phyloP scores from a whole-genome alignment of 306 rosid genomes.

The Vigna mungo region DNA sequence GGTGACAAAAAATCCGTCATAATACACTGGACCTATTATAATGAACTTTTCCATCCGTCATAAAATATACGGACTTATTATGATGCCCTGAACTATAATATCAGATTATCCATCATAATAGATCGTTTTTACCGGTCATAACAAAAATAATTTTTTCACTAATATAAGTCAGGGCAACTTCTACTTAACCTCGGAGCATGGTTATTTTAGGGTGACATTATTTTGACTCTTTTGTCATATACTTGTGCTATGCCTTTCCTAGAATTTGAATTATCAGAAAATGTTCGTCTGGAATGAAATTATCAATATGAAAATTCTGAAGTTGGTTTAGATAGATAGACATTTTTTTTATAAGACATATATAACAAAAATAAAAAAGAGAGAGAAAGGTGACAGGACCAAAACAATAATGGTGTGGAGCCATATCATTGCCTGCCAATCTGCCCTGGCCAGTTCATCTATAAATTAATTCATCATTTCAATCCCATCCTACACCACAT shows the following conservation, averaged over 20 bases:
- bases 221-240: conserved; percentile 32
- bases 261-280: conserved; percentile 29
- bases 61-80: too few relatives aligned
- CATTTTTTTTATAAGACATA: background rate
- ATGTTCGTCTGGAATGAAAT: background rate
- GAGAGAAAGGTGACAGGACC: background rate
- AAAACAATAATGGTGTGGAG: conserved; percentile 15
- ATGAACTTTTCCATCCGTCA: too few relatives aligned
- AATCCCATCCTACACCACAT: too few relatives aligned
- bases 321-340: too few relatives aligned
- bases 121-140: too few relatives aligned
- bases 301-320: too few relatives aligned
- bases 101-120: too few relatives aligned
- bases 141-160: too few relatives aligned
- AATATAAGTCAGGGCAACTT: conserved; percentile 96
- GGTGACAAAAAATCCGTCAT: too few relatives aligned
- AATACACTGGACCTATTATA: too few relatives aligned
- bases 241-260: conserved; percentile 11
- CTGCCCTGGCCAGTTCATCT: background rate
- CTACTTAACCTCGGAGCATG: conserved; percentile 97
- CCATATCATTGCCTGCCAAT: background rate
- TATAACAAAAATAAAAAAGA: background rate
- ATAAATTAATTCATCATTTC: background rate
- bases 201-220: conserved; percentile 41
- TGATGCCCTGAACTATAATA: too few relatives aligned